Evolutionary conservation across 169 alveolate genomes (phyloP), one percentile per base, ranked within the genome.

Genomic region (Cryptosporidium tyzzeri): DNA sequence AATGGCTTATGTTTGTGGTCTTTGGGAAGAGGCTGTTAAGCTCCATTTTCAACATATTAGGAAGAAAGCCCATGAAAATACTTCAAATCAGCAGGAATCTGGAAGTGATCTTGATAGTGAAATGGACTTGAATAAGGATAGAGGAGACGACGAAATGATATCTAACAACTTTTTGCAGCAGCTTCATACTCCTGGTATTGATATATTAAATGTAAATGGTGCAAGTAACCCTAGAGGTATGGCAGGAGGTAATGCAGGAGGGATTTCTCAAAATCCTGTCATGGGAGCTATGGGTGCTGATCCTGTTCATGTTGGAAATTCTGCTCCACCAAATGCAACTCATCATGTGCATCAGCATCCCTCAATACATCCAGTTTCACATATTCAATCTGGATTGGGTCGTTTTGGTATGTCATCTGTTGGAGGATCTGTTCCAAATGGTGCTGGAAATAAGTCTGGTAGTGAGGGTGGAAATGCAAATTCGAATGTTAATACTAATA

Each of bases 11-110:
- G 91, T 86, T n/a, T 86, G 92, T 75, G 84, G 85, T 10, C 50
- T 86, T n/a, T 86, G 92, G 92, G 91, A 86, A 33, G 86, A 86
- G 53, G 92, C 86, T 23, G 92, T 86, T 23, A 80, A 80, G 55
- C 89, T 80, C 29, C 89, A 80, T 37, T 80, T 80, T 62, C 89
- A 80, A 29, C 89, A 80, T 80, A 80, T 80, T 29, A 80, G 89
- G 29, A 80, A 80, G 39, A 80, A 80, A 16, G 89, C 89, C 31
- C 89, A 80, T 80, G 89, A 80, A 39, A 80, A 37, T 65, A 62
- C 71, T 23, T 18, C 62, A 14, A 80, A 80, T 29, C 89, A 80
- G n/a, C 80, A 62, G 21, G 89, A 80, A 37, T 80, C 89, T 44
- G 89, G 89, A 26, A 80, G 89, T 65, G 89, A 80, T 31, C 37